A percentile compares a stretch with the other conserved stretches of the same genome.
These are phyloP conservation scores for Arabidopsis thaliana DNA, from an alignment of 345 rosid genomes.

Conservation along the genomic window TAIR10.1 NC_003076.8:23151501-23152000, in stretches of 20 bases:
- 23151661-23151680: not conserved
- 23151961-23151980: not conserved
- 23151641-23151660: slow-evolving; percentile 30
- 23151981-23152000: slow-evolving; percentile 14
- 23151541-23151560: slow-evolving; percentile 7
- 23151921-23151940: slow-evolving; percentile 27
- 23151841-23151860: not conserved
- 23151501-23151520: not conserved
- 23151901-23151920: slow-evolving; percentile 16
- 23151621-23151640: slow-evolving; percentile 31
- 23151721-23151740: not conserved
- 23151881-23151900: not conserved
- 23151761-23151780: slow-evolving; percentile 2
- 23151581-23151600: slow-evolving; percentile 11
- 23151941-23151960: not conserved
- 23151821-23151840: not conserved
- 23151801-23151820: not conserved
- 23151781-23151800: not conserved
- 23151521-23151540: not conserved
- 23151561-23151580: slow-evolving; percentile 36
- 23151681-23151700: not conserved
- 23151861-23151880: not conserved
- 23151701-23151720: not conserved
- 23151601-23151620: not conserved
- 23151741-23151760: not conserved